These are phyloP conservation scores for Nemania diffusa DNA, from an alignment of 2,329 filamentous ascomycete genomes.

Conservation along the genomic window DNA sequence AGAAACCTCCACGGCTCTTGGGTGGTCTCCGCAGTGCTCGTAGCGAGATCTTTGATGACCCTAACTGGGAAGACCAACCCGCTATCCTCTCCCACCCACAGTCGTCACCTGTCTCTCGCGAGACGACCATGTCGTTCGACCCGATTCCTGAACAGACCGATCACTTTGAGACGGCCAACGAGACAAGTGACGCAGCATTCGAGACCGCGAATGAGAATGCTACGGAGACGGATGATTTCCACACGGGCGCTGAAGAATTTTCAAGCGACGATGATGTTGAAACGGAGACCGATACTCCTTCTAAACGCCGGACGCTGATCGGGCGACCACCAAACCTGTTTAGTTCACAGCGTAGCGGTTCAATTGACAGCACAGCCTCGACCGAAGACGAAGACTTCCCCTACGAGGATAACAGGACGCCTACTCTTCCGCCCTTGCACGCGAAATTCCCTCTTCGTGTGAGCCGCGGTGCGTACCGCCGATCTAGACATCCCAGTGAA, in stretches of 20 bases:
- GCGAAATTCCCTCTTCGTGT: conserved; percentile 77
- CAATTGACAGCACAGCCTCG: conserved; percentile 88
- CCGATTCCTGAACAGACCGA: conserved; percentile 65
- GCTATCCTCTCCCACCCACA: conserved; percentile 62
- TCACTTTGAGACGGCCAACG: conserved; percentile 83
- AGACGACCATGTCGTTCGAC: conserved; percentile 42
- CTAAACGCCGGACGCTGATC: conserved; percentile 51
- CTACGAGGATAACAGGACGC: conserved; percentile 68
- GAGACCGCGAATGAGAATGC: conserved; percentile 79
- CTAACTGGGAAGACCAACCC: conserved; percentile 89
- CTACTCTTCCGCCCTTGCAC: conserved; percentile 68
- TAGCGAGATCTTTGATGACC: conserved; percentile 85
- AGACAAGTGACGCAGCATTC: conserved; percentile 73
- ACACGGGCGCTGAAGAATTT: conserved; percentile 86
- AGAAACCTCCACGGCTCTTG: conserved; percentile 81
- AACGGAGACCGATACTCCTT: conserved; percentile 82
- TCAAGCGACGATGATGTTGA: conserved; percentile 78
- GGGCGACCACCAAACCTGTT: conserved; percentile 39
- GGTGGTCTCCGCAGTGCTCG: conserved; percentile 78
- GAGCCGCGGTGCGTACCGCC: conserved; percentile 70
- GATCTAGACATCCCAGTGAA: conserved; percentile 70
- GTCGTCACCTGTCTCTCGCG: conserved; percentile 47
- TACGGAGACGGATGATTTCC: conserved; percentile 94
- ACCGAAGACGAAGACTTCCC: conserved; percentile 78
- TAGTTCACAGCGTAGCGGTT: conserved; percentile 57